Base-by-base conservation (phyloP, 140 eudicot genomes). In the Cichorium intybus region DNA sequence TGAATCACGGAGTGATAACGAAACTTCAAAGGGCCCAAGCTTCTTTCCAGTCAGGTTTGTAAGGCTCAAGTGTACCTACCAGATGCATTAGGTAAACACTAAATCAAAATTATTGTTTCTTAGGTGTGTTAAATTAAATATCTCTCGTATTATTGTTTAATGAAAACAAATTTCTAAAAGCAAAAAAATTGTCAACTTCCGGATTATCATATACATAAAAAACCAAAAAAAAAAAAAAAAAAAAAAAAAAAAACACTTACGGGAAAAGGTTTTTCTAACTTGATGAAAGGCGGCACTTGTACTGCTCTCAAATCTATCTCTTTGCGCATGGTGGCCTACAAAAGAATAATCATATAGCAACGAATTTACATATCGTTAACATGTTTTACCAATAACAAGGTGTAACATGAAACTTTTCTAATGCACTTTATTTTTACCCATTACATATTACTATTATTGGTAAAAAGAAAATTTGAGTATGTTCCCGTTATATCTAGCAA, bases 1-100 rank as follows among this genome's bases (percentile, higher is more conserved):
- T 14, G 79, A 46, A 81, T 81, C 99, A 73, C 55, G 74, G 37
- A 81, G 75, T 5, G 89, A 83, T 66, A 88, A 52, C 87, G 84
- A 83, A 26, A 88, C 89, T 75, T 84, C 85, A 68, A 93, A 92
- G 17, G 99, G 99, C n/a, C 99, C 99, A 35, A 93, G 74, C 17
- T 69, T 75, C 69, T 82, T 81, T 24, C 75, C 95, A 3, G 95
- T 93, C 76, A 81, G 83, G 79, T 93, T 93, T 49, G 69, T 68
- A 66, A 93, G 86, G 66, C 80, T 84, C 87, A 93, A 74, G 33
- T 66, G 82, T 51, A 88, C 88, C 99, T 93, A 66, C 6, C 6
- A 51, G 26, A 70, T 35, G 64, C 43, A 76, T 65, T 39, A 29
- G 24, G 47, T n/a, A 23, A 34, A n/a, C n/a, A n/a, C n/a, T n/a